A percentile compares a stretch with the other conserved stretches of the same genome.
These are phyloP conservation scores for Trypanosoma rangeli DNA, from an alignment of 208 protist species.

Conservation along the genomic window DNA sequence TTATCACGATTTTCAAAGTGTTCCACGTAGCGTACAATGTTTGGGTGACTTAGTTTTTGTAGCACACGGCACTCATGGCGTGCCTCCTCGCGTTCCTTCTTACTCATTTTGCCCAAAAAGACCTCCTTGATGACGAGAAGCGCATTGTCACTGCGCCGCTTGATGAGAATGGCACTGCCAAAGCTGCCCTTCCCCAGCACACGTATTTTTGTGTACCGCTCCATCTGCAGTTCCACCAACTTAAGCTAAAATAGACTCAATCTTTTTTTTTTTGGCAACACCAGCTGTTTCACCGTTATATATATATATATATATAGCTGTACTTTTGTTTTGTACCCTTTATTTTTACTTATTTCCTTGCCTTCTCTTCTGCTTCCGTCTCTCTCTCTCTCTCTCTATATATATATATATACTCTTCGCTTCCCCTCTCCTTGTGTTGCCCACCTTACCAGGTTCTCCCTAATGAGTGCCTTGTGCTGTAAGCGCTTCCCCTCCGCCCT, in stretches of 20 bases:
- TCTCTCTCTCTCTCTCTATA: background rate
- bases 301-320: background rate
- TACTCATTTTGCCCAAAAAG: constrained; percentile 75
- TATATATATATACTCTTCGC: background rate
- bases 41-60: constrained; percentile 87
- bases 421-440: background rate
- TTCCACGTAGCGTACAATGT: constrained; percentile 93
- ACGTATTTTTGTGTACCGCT: constrained; percentile 89
- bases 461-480: background rate
- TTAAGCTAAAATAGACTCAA: background rate
- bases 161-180: constrained; percentile 91
- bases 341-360: background rate
- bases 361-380: background rate
- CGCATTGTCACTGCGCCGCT: constrained; percentile 76
- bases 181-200: constrained; percentile 93
- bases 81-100: constrained; percentile 89
- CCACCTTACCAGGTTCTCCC: background rate
- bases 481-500: background rate
- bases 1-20: constrained; percentile 90
- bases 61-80: constrained; percentile 84
- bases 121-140: constrained; percentile 93
- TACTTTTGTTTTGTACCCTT: background rate
- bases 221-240: constrained; percentile 44
- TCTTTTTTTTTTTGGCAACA: background rate
- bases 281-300: background rate